A percentile compares a stretch with the other conserved stretches of the same genome.
Conservation (phyloP, 1,139 yeast genomes). For the Hyphopichia buzzinii region DNA sequence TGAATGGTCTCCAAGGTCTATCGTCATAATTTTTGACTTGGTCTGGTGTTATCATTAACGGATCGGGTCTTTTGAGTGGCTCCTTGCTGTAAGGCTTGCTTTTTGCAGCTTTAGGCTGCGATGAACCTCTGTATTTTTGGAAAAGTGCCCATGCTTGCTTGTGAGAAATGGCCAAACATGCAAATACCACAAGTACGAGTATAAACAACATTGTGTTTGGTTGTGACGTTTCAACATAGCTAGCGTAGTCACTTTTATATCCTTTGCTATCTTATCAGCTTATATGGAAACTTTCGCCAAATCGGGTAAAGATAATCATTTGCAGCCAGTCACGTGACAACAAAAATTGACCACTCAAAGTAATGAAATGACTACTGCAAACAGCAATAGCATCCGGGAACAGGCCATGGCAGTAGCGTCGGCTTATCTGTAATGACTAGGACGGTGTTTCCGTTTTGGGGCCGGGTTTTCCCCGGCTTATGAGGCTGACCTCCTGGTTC, state of each 20-base stretch:
- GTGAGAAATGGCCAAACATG: conserved; percentile 13
- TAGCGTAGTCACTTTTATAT: not conserved
- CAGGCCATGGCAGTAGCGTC: no score
- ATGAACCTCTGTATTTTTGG: not conserved
- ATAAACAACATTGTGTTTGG: conserved; percentile 4
- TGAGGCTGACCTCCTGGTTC: not conserved
- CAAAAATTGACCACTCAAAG: no score
- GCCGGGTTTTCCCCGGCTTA: no score
- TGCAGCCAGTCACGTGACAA: not conserved
- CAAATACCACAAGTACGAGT: conserved; percentile 12
- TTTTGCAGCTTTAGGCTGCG: not conserved
- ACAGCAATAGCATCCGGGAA: no score
- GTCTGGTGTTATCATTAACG: conserved; percentile 64
- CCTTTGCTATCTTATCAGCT: not conserved
- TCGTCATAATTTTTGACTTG: conserved; percentile 65
- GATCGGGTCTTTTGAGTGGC: conserved; percentile 50
- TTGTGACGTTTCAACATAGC: not conserved
- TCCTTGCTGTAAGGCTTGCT: conserved; percentile 11
- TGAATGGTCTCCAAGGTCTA: conserved; percentile 78
- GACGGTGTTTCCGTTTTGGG: no score
- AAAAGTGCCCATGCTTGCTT: conserved; percentile 12
- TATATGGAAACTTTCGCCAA: not conserved
- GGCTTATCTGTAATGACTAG: no score
- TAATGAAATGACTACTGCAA: no score
- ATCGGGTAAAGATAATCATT: conserved; percentile 1